Evolutionary conservation across 129 eudicot species (phyloP).

Genomic region (Mikania micrantha): DNA sequence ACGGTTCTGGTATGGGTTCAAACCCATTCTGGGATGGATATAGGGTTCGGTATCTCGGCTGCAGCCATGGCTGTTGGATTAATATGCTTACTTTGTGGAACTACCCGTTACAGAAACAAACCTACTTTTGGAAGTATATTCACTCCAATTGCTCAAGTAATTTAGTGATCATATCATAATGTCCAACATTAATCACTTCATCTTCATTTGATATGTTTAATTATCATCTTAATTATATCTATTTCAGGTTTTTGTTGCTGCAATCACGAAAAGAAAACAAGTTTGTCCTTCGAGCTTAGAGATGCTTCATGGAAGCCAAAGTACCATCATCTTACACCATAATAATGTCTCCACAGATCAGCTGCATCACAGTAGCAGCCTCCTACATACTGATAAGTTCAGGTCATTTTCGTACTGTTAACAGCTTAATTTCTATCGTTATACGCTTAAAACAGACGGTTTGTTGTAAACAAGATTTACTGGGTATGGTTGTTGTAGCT

Average conservation of each 20-base stretch:
- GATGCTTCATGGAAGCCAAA: constrained; percentile 55
- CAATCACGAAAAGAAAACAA: constrained; percentile 69
- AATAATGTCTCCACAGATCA: constrained; percentile 22
- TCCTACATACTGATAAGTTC: constrained; percentile 68
- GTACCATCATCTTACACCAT: constrained; percentile 19
- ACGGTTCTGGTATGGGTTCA: constrained; percentile 80
- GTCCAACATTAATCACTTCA: not conserved
- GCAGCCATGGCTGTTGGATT: constrained; percentile 81
- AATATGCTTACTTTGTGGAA: constrained; percentile 55
- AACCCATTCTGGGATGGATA: constrained; percentile 77
- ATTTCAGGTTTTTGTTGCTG: constrained; percentile 67
- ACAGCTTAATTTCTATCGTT: too few species aligned
- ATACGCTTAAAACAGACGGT: too few species aligned
- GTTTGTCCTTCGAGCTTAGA: constrained; percentile 60
- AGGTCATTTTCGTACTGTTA: constrained; percentile 31
- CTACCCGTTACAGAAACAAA: constrained; percentile 45
- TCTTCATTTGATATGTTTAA: not conserved
- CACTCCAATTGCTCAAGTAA: constrained; percentile 80
- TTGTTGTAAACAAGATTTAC: too few species aligned
- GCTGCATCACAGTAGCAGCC: constrained; percentile 29
- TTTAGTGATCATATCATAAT: not conserved
- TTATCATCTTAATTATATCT: not conserved
- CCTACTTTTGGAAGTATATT: constrained; percentile 66
- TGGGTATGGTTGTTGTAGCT: too few species aligned
- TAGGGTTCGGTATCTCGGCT: constrained; percentile 74